Evolutionary conservation across 31 red algal genomes (phyloP).

Genomic region (Porphyra umbilicalis): DNA sequence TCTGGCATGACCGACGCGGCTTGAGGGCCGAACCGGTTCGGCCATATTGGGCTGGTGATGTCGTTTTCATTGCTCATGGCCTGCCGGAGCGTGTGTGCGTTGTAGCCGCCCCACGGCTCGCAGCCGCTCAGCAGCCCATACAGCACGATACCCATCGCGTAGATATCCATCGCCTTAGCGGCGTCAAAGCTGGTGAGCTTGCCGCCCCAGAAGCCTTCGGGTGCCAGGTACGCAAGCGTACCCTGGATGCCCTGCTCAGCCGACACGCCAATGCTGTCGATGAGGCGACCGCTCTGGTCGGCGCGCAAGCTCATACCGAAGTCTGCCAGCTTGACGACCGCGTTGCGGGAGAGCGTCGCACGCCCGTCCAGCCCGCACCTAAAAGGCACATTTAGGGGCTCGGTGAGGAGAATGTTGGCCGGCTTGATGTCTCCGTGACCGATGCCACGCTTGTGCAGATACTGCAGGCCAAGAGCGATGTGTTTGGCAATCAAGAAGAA

Average conservation of each 20-base stretch:
- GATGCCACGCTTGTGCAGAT: conserved; percentile 34
- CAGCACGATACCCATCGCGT: conserved; percentile 74
- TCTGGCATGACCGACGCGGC: background rate
- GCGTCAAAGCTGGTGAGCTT: conserved; percentile 7
- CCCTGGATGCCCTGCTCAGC: conserved; percentile 51
- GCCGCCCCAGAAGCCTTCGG: conserved; percentile 39
- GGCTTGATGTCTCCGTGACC: conserved; percentile 73
- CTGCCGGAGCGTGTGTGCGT: background rate
- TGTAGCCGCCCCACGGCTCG: conserved; percentile 50
- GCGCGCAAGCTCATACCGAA: conserved; percentile 53
- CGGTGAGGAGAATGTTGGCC: conserved; percentile 53
- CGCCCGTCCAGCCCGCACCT: background rate
- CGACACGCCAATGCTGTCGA: conserved; percentile 12
- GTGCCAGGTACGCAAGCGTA: conserved; percentile 63
- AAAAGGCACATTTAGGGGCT: background rate
- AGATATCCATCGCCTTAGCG: conserved; percentile 61
- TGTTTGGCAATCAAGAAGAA: conserved; percentile 49
- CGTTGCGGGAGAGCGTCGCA: conserved; percentile 15
- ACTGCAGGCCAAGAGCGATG: conserved; percentile 42
- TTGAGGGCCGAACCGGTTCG: background rate
- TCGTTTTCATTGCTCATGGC: background rate
- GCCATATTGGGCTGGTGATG: background rate
- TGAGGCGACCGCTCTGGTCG: background rate
- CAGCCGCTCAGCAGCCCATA: conserved; percentile 74
- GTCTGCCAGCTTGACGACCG: conserved; percentile 60